Conservation (phyloP, 163 green algal genomes). For the Coccomyxa subellipsoidea region DNA sequence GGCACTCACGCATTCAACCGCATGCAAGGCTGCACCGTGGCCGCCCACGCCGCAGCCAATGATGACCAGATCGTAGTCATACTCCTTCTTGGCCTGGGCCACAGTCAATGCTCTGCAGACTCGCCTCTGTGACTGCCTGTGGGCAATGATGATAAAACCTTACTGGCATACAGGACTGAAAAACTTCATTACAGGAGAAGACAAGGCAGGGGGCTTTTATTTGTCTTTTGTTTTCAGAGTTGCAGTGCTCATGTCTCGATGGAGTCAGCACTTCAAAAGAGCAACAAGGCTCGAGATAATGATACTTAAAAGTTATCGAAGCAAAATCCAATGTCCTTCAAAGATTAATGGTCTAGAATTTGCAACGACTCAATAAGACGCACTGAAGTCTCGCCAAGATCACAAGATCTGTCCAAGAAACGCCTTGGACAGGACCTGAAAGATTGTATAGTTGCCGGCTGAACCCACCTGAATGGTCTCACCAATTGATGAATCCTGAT, state of each 20-base stretch:
- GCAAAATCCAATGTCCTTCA: no score
- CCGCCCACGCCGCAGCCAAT: constrained; percentile 96
- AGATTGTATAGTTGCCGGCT: neutral
- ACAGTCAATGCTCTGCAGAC: neutral
- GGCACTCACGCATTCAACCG: constrained; percentile 80
- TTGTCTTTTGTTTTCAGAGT: neutral
- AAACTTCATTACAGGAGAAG: neutral
- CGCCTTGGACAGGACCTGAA: neutral
- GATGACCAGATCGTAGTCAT: constrained; percentile 98
- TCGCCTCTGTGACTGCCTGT: neutral
- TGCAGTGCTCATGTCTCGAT: neutral
- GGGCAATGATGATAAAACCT: neutral
- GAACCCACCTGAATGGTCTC: neutral
- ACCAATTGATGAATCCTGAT: neutral
- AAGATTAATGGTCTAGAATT: no score
- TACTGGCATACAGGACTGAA: no score
- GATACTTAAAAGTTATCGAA: no score
- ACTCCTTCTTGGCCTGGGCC: constrained; percentile 37
- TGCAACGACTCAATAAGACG: neutral
- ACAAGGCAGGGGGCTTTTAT: neutral
- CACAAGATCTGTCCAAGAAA: neutral
- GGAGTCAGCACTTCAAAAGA: no score
- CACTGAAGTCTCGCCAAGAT: neutral
- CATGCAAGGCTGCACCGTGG: constrained; percentile 93
- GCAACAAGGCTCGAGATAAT: no score